A percentile compares a stretch with the other conserved stretches of the same genome.
These are phyloP conservation scores for Nidularia pulvinata DNA, from an alignment of 768 basidiomycete genomes.

Conservation along the genomic window DNA sequence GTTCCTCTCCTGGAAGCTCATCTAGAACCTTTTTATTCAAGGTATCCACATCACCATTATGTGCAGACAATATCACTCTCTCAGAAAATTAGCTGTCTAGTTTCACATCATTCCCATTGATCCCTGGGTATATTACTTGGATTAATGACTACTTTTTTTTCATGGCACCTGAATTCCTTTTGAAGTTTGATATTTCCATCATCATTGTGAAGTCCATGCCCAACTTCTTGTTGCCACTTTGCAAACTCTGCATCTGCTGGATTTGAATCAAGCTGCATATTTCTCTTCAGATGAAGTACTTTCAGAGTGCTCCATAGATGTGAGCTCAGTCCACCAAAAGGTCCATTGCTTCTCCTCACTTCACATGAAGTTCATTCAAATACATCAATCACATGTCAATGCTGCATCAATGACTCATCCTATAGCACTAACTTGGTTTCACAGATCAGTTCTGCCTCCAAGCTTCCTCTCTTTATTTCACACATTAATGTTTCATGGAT, in stretches of 20 bases:
- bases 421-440: neutral
- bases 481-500: no score
- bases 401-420: slow-evolving; percentile 26
- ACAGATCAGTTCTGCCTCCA: no score
- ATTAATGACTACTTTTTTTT: slow-evolving; percentile 9
- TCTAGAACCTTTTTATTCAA: slow-evolving; percentile 24
- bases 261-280: slow-evolving; percentile 30
- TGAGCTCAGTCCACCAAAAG: slow-evolving; percentile 38
- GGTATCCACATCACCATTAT: slow-evolving; percentile 33
- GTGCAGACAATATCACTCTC: slow-evolving; percentile 28
- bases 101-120: slow-evolving; percentile 7
- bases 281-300: slow-evolving; percentile 26
- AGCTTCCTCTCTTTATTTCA: no score
- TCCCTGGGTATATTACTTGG: slow-evolving; percentile 11
- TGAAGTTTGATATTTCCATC: slow-evolving; percentile 5
- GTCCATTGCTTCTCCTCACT: slow-evolving; percentile 14
- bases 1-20: slow-evolving; percentile 15
- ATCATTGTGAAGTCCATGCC: slow-evolving; percentile 4
- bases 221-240: slow-evolving; percentile 9
- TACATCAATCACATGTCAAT: slow-evolving; percentile 27
- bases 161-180: slow-evolving; percentile 2
- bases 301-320: slow-evolving; percentile 29
- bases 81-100: slow-evolving; percentile 24
- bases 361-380: slow-evolving; percentile 32
- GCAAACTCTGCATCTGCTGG: slow-evolving; percentile 3